phyloP scores from a whole-genome alignment of 2,329 filamentous ascomycete species.

The Botrytis galanthina region DNA sequence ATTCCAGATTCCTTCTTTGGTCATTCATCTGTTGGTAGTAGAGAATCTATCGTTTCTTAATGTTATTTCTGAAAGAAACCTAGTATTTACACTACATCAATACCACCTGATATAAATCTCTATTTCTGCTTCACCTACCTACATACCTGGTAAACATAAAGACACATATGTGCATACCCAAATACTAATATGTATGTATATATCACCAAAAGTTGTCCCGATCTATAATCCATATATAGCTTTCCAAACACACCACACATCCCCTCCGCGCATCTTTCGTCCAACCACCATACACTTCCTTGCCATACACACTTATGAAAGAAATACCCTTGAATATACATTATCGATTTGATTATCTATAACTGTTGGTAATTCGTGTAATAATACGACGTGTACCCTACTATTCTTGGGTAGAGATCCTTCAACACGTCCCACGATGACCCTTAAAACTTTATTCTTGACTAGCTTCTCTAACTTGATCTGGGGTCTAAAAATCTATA shows the following conservation, averaged over 20 bases:
- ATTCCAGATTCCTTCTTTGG: background rate
- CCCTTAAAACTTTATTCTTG: background rate
- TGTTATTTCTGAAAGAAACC: background rate
- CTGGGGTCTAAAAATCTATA: background rate
- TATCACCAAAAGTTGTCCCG: background rate
- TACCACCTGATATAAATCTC: background rate
- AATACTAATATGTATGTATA: background rate
- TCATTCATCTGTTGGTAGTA: background rate
- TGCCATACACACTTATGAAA: background rate
- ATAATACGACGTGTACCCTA: background rate
- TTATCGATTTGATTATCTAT: background rate
- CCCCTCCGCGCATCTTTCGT: background rate
- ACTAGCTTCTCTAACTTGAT: background rate
- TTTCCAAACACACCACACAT: background rate
- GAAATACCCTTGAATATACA: too few relatives aligned
- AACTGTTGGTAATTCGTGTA: too few relatives aligned
- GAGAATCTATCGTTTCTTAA: background rate
- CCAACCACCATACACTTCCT: background rate
- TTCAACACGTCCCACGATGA: background rate
- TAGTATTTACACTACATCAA: background rate
- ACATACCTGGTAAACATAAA: background rate
- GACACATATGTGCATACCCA: rapidly evolving
- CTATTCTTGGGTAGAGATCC: background rate
- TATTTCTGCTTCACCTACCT: background rate
- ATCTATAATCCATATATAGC: background rate